Percentiles rank a stretch among this genome's conserved stretches.
phyloP scores from a whole-genome alignment of 352 stramenopile genomes.

The Phytophthora aleatoria region DNA sequence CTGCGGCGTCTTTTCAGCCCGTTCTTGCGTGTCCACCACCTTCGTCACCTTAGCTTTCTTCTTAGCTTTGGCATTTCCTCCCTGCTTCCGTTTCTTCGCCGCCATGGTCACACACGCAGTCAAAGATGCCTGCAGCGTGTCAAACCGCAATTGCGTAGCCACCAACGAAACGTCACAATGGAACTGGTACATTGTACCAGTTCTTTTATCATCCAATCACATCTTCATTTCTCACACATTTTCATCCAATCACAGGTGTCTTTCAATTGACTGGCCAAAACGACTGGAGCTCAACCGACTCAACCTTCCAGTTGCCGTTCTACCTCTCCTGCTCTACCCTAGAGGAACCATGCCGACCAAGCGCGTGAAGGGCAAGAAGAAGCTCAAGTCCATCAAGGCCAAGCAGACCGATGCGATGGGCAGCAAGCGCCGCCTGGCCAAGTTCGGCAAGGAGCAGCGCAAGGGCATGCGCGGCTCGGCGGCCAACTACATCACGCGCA shows the following conservation, averaged over 20 bases:
- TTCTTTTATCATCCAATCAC: constrained; percentile 15
- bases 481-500: constrained; percentile 97
- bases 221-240: background rate
- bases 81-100: constrained; percentile 68
- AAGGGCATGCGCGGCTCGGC: constrained; percentile 82
- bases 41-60: constrained; percentile 53
- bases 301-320: constrained; percentile 7
- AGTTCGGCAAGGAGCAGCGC: constrained; percentile 86
- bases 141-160: constrained; percentile 9
- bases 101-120: constrained; percentile 37
- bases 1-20: constrained; percentile 11
- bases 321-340: constrained; percentile 3
- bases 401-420: constrained; percentile 87
- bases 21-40: constrained; percentile 9
- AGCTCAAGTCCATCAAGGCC: constrained; percentile 91
- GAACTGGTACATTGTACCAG: constrained; percentile 12
- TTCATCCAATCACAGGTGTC: constrained; percentile 23
- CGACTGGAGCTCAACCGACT: constrained; percentile 13
- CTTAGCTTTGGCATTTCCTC: constrained; percentile 34
- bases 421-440: constrained; percentile 79
- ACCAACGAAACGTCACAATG: constrained; percentile 9
- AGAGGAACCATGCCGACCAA: constrained; percentile 73
- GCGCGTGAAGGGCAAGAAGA: constrained; percentile 90
- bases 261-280: constrained; percentile 19
- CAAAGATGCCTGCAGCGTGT: background rate